Base-by-base conservation (phyloP, 106 monocot species). In the Dendrobium chrysotoxum region DNA sequence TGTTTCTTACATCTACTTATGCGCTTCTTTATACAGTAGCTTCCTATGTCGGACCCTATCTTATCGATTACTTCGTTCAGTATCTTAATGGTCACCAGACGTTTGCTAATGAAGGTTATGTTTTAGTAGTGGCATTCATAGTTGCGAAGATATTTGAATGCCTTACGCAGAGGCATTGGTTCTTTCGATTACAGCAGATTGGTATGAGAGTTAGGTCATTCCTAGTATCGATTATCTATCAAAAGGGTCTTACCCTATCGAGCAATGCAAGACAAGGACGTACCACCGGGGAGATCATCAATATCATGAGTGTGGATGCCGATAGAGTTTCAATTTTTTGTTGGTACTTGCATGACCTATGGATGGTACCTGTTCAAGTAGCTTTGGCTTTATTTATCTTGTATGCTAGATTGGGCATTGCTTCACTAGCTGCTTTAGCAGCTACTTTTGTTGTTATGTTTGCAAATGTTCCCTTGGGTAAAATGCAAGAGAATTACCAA, bases 341-440 rank as follows among this genome's bases (percentile, higher is more conserved):
- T 64, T 98, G 91, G 98, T 95, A 98, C 80, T 81, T 98, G 81
- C 92, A 95, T 79, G 91, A 95, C 23, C 53, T 93, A 0, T 98
- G 94, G 92, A 83, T 91, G 86, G 85, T 95, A 5, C 95, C 92
- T 0, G 71, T 98, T n/a, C 95, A 98, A 79, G 87, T 95, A 2
- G 77, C 54, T 3, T 73, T 98, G 53, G 94, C 89, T 15, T 72
- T 98, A 75, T 78, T 83, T 42, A 88, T 95, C 58, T 80, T 98
- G 78, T 91, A 95, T 79, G 67, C 83, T 5, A 92, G 41, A n/a
- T 79, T 98, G 12, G 91, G 98, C 4, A 68, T 91, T 28, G 98
- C 95, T 41, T 88, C 98, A 16, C 47, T 98, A 5, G 90, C 92
- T 39, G 95, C 90, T 40, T 61, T 98, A 11, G 91, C 28, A 1